Percentiles rank a stretch among this genome's conserved stretches.
Evolutionary conservation across 768 basidiomycete species (phyloP).

Genomic region (Fistulinella prunicolor): DNA sequence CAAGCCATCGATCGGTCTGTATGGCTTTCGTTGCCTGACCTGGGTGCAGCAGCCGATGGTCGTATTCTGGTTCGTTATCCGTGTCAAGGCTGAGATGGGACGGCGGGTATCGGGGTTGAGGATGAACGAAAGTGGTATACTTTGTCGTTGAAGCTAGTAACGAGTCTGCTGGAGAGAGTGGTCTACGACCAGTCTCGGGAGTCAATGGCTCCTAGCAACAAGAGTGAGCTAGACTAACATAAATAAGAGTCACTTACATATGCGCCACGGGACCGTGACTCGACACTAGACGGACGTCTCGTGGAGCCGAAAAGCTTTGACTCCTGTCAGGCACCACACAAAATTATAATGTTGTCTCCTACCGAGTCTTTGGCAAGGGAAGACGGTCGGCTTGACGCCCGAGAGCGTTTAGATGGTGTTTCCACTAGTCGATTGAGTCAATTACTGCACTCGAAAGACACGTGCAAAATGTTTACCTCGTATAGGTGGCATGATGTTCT

Average conservation of each 20-base stretch:
- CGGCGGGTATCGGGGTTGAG: conserved; percentile 23
- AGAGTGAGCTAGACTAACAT: conserved; percentile 8
- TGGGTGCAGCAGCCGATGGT: conserved; percentile 25
- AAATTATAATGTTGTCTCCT: conserved; percentile 33
- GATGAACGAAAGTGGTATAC: conserved; percentile 24
- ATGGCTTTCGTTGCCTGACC: conserved; percentile 61
- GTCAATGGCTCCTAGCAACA: conserved; percentile 41
- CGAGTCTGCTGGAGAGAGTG: conserved; percentile 43
- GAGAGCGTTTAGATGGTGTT: conserved; percentile 38
- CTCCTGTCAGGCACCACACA: conserved; percentile 22
- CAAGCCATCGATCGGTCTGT: conserved; percentile 57
- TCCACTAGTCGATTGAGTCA: conserved; percentile 25
- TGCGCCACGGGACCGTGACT: conserved; percentile 27
- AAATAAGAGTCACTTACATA: conserved; percentile 32
- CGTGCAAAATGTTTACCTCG: conserved; percentile 35
- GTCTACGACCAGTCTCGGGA: conserved; percentile 41
- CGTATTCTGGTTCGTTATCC: conserved; percentile 41
- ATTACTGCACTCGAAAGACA: background rate
- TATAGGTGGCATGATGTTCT: conserved; percentile 47
- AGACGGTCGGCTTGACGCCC: conserved; percentile 44
- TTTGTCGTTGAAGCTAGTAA: conserved; percentile 24
- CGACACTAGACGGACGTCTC: conserved; percentile 36
- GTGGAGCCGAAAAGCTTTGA: conserved; percentile 23
- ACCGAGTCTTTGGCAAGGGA: conserved; percentile 43
- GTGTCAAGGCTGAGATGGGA: conserved; percentile 40